A percentile compares a stretch with the other conserved stretches of the same genome.
Evolutionary conservation across 495 filamentous ascomycete genomes (phyloP).

Genomic region (Penicillium desertorum): DNA sequence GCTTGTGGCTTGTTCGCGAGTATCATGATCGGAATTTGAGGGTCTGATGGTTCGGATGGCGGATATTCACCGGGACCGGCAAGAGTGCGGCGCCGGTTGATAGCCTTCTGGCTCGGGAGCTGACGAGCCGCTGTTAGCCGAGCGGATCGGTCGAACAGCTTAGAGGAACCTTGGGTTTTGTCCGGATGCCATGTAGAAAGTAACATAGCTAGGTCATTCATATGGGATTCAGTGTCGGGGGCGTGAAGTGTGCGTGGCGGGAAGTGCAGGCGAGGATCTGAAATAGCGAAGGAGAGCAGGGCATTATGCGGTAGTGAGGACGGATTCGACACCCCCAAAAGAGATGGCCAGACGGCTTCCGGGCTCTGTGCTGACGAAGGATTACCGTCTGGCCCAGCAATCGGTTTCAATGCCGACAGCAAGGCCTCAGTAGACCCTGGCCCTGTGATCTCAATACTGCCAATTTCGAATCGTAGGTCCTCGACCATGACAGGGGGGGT

Average conservation of each 20-base stretch:
- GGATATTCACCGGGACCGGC: conserved; percentile 64
- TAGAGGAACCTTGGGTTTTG: conserved; percentile 48
- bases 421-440: conserved; percentile 82
- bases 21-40: conserved; percentile 76
- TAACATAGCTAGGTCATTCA: conserved; percentile 54
- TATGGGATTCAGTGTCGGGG: conserved; percentile 33
- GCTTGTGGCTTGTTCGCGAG: conserved; percentile 54
- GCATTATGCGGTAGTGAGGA: conserved; percentile 71
- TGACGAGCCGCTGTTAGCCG: conserved; percentile 61
- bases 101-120: conserved; percentile 77
- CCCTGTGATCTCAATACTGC: conserved; percentile 86
- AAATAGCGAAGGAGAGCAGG: conserved; percentile 68
- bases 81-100: conserved; percentile 79
- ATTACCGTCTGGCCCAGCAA: conserved; percentile 29
- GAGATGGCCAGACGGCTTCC: conserved; percentile 57
- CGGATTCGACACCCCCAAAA: conserved; percentile 72
- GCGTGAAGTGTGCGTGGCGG: conserved; percentile 52
- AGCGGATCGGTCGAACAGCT: conserved; percentile 66
- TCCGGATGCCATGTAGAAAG: conserved; percentile 74
- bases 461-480: conserved; percentile 90
- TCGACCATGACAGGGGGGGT: conserved; percentile 72
- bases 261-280: conserved; percentile 77
- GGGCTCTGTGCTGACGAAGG: conserved; percentile 40
- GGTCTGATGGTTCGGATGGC: conserved; percentile 62
- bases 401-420: conserved; percentile 65